These are phyloP conservation scores for Neopestalotiopsis sp. DNA, from an alignment of 2,329 filamentous ascomycete genomes.

Conservation along the genomic window DNA sequence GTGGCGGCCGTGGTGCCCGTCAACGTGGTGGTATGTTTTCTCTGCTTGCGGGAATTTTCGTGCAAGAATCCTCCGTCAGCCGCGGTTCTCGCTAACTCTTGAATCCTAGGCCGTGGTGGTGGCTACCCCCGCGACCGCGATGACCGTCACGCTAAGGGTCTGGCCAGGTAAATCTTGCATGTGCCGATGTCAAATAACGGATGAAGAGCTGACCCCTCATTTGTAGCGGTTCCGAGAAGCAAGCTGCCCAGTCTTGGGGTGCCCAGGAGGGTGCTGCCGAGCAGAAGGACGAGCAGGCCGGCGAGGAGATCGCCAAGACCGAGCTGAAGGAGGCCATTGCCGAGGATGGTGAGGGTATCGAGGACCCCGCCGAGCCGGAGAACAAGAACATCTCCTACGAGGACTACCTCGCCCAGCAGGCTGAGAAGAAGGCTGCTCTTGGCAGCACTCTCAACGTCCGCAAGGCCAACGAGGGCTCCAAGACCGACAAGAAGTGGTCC, in stretches of 20 bases:
- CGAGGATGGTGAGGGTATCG: constrained; percentile 49
- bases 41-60: background rate
- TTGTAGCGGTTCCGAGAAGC: constrained; percentile 77
- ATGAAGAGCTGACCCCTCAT: constrained; percentile 29
- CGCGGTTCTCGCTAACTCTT: background rate
- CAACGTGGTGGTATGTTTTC: constrained; percentile 59
- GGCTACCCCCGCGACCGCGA: constrained; percentile 58
- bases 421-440: constrained; percentile 77
- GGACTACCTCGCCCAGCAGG: constrained; percentile 79
- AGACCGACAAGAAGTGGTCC: constrained; percentile 91
- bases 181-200: background rate
- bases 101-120: constrained; percentile 55
- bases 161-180: constrained; percentile 45
- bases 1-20: constrained; percentile 68
- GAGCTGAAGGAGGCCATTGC: constrained; percentile 75
- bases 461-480: constrained; percentile 90
- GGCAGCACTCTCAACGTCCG: constrained; percentile 72
- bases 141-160: constrained; percentile 59
- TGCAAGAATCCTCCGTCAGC: background rate
- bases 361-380: constrained; percentile 66
- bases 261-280: constrained; percentile 80
- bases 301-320: constrained; percentile 83
- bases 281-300: constrained; percentile 89
- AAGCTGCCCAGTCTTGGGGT: constrained; percentile 89
- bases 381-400: constrained; percentile 90